Conservation (phyloP, 768 basidiomycete species). For the Sistotremastrum suecicum region DNA sequence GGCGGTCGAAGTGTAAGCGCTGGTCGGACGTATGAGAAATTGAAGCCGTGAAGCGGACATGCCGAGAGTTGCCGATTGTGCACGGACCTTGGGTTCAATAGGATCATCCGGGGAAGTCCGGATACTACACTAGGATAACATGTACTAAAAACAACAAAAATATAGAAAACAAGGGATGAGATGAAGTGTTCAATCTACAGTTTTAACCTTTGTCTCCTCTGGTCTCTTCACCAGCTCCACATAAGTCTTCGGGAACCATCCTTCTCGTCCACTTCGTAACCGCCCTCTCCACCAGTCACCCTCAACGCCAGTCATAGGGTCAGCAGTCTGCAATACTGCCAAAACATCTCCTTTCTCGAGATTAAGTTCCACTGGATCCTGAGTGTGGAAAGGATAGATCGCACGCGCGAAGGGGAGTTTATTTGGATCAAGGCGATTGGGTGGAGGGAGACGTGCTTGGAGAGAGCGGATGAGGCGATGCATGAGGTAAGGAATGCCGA, state of each 20-base stretch:
- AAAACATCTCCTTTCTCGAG: slow-evolving; percentile 87
- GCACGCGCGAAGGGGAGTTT: slow-evolving; percentile 76
- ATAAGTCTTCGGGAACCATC: slow-evolving; percentile 92
- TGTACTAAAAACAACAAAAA: no score
- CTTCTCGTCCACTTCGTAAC: slow-evolving; percentile 79
- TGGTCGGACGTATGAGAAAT: no score
- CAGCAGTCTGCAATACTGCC: slow-evolving; percentile 73
- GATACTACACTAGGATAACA: no score
- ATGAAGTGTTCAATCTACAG: slow-evolving; percentile 1
- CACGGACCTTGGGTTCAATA: no score
- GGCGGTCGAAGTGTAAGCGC: no score
- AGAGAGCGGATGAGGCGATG: slow-evolving; percentile 73
- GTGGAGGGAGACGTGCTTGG: slow-evolving; percentile 35
- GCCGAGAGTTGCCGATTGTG: no score
- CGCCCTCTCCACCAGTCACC: slow-evolving; percentile 93
- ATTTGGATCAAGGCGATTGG: slow-evolving; percentile 46
- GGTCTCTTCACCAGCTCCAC: slow-evolving; percentile 49
- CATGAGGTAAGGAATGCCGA: slow-evolving; percentile 92
- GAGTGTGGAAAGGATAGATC: slow-evolving; percentile 60
- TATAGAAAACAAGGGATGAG: no score
- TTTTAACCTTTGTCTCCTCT: slow-evolving; percentile 29
- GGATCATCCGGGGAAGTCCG: no score
- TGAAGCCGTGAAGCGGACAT: no score
- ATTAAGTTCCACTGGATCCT: slow-evolving; percentile 62
- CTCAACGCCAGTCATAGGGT: slow-evolving; percentile 46